Base-by-base conservation (phyloP, 176 grass and related monocot genomes). In the Metroxylon sagu region DNA sequence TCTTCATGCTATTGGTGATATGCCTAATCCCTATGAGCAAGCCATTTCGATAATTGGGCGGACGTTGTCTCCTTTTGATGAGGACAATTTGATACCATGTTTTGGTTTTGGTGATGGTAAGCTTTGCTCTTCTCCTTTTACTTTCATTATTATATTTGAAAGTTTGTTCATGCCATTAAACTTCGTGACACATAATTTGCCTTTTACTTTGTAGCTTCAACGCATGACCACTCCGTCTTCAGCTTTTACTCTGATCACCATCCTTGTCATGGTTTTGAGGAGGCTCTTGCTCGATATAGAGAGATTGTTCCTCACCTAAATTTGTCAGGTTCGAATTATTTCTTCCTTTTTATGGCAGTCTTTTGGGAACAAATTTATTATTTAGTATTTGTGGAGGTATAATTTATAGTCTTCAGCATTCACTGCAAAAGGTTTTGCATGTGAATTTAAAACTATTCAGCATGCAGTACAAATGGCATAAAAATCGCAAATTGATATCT, bases 21-120 rank as follows among this genome's bases (percentile, higher is more conserved):
- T n/a, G 53, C 71, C 79, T 35, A 97, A 90, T 58, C 92, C 92
- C 39, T 97, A 97, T 62, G 92, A 97, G 63, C 83, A 88, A 85
- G 87, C 92, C 70, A 97, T 97, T 62, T 97, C 92, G 50, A 88
- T 97, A 68, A 97, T 97, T 54, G 92, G 92, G n/a, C 78, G 66
- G 55, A 97, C 92, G 29, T 75, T 97, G 26, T 97, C 92, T 26
- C 84, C 87, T 65, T 97, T 97, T 85, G 92, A 97, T 64, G 92
- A 97, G 74, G 92, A 97, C 79, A 91, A 97, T 85, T 66, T 97
- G 65, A 91, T 97, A 72, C 92, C 84, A 43, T 97, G 92, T 72
- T 91, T 91, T 82, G 92, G 92, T 75, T 97, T 97, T 78, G 92
- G 92, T 53, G 92, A 97, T 78, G 70, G 90, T 95, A 84, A 76